Evolutionary conservation across 192 early-diverging fungal species (phyloP), one percentile per base, ranked within the genome.

Genomic region (Coemansia sp.): DNA sequence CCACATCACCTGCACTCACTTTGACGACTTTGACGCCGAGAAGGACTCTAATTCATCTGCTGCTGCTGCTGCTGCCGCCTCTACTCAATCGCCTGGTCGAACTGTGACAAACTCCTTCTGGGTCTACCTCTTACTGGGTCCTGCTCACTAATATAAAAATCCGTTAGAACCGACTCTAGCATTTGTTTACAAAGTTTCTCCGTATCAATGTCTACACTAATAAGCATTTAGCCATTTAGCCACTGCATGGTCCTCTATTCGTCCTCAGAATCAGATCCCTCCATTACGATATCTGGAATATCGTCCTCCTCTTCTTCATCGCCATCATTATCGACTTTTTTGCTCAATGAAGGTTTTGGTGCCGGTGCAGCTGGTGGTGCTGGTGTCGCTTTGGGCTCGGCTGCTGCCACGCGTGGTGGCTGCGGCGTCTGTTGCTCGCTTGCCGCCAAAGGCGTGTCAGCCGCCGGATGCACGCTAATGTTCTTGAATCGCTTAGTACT

Each of bases 261-360:
- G 30, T 68, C 65, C 27, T 68, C 72, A 42, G 72, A 76, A 45
- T 76, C 71, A 5, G 71, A 74, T 31, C 57, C 72, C 22, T 76
- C 72, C 72, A 76, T 76, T 1, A 76, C 72, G 21, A 76, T 76
- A 37, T 76, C 72, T 1, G 72, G 72, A 21, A 76, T 68, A 14
- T 57, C 65, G n/a, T 73, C 63, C 11, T 61, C 69, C 3, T 62
- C 50, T 6, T 56, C 47, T 6, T 63, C 56, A 3, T 57, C 41
- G 11, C 34, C 53, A 19, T 19, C 26, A 29, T 34, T 52, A 15
- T 38, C 51, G 6, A 41, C 48, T 29, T 38, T 50, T 42, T n/a
- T 48, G 33, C 23, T 57, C 21, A 14, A 21, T 14, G 19, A 18
- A 2, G 17, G 40, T 15, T 42, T 46, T 22, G 23, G 33, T 7